Percentiles rank a stretch among this genome's conserved stretches.
These are phyloP conservation scores for Kodamaea restingae DNA, from an alignment of 805 yeast genomes.

Conservation along the genomic window DNA sequence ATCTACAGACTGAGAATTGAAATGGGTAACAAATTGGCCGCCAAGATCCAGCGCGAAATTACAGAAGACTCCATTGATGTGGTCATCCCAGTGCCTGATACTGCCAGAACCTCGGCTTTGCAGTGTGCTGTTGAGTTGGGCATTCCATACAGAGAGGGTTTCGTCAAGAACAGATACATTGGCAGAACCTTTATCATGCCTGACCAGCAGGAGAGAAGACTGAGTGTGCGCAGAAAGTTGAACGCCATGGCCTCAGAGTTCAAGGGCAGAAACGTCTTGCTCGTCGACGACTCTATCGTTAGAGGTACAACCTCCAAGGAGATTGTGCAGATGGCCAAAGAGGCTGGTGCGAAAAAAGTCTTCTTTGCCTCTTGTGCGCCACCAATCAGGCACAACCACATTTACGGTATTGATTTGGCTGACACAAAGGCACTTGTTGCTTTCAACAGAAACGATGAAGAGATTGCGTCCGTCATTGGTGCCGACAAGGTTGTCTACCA, in stretches of 20 bases:
- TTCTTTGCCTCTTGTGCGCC: constrained; percentile 97
- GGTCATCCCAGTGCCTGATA: constrained; percentile 96
- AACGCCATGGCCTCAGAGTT: constrained; percentile 96
- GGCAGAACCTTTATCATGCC: constrained; percentile 99
- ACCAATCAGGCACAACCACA: constrained; percentile 93
- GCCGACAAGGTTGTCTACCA: constrained; percentile 93
- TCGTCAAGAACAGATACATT: constrained; percentile 92
- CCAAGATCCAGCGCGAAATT: constrained; percentile 48
- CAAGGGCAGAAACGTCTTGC: constrained; percentile 73
- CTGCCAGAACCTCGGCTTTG: constrained; percentile 92
- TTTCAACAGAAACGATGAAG: constrained; percentile 66
- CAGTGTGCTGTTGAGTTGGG: constrained; percentile 82
- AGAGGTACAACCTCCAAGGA: constrained; percentile 97
- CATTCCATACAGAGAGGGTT: constrained; percentile 92
- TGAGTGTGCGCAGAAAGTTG: constrained; percentile 88
- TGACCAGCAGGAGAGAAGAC: constrained; percentile 88
- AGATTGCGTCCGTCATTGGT: constrained; percentile 73
- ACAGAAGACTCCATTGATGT: constrained; percentile 71
- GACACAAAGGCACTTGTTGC: constrained; percentile 94
- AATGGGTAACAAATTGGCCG: constrained; percentile 90
- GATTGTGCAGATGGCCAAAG: constrained; percentile 96
- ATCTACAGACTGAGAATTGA: constrained; percentile 89
- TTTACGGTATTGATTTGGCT: constrained; percentile 96
- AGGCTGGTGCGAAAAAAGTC: constrained; percentile 95
- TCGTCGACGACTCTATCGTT: constrained; percentile 96